These are phyloP conservation scores for Ceratocystis albifundus DNA, from an alignment of 2,329 filamentous ascomycete genomes.

Conservation along the genomic window DNA sequence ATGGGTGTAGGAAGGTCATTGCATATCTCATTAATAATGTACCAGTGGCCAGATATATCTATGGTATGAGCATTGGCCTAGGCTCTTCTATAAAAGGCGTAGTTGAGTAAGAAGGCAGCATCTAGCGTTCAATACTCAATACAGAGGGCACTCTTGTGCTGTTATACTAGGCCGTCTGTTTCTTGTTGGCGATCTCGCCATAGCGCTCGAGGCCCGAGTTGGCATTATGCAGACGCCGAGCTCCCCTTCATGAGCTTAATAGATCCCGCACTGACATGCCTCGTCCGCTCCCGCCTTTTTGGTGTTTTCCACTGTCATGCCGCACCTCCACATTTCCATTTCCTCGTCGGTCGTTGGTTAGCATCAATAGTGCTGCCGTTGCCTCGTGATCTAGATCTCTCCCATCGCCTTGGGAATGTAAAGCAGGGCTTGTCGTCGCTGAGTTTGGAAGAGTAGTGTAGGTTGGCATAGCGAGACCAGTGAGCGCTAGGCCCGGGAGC, in stretches of 20 bases:
- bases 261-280: slow-evolving; percentile 46
- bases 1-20: background rate
- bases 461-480: slow-evolving; percentile 27
- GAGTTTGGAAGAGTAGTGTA: slow-evolving; percentile 35
- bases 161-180: background rate
- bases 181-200: too few species aligned
- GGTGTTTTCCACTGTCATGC: slow-evolving; percentile 43
- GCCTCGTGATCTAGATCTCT: slow-evolving; percentile 56
- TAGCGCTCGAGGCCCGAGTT: too few species aligned
- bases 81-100: background rate
- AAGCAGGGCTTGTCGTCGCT: slow-evolving; percentile 46
- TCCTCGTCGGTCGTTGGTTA: slow-evolving; percentile 64
- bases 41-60: background rate
- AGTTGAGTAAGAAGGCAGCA: background rate
- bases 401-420: slow-evolving; percentile 43
- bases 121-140: background rate
- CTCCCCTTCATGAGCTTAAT: slow-evolving; percentile 31
- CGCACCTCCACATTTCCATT: slow-evolving; percentile 27
- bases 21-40: slow-evolving; percentile 1
- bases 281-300: slow-evolving; percentile 29
- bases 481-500: background rate
- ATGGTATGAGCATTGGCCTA: background rate
- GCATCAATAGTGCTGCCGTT: slow-evolving; percentile 75
- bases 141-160: background rate
- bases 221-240: too few species aligned